Evolutionary conservation across 192 early-diverging fungal genomes (phyloP).

Genomic region (Geranomyces variabilis): DNA sequence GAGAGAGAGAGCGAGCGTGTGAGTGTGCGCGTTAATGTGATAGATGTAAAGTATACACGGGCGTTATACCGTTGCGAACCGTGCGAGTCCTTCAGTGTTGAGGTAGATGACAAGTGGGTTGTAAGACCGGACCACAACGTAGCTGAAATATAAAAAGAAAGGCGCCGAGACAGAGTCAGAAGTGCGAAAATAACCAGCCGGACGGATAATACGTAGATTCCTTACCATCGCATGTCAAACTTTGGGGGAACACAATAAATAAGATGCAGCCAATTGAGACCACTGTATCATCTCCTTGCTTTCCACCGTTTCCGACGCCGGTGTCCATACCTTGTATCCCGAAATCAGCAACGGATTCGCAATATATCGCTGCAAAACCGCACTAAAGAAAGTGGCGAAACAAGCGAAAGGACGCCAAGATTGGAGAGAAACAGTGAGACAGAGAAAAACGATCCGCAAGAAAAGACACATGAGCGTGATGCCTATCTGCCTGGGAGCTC

Average conservation of each 20-base stretch:
- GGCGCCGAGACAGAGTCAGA: no score
- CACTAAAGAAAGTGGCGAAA: conserved; percentile 39
- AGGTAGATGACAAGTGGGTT: conserved; percentile 48
- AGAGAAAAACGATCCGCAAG: conserved; percentile 2
- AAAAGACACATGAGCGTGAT: no score
- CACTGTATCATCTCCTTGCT: not conserved
- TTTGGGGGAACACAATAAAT: conserved; percentile 4
- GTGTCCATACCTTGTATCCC: conserved; percentile 42
- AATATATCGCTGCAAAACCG: conserved; percentile 51
- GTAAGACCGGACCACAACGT: conserved; percentile 49
- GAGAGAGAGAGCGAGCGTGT: no score
- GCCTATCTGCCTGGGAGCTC: no score
- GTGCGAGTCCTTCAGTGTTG: conserved; percentile 47
- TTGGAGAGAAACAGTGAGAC: no score
- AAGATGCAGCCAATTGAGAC: no score
- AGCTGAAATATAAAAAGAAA: conserved; percentile 23
- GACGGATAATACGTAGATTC: no score
- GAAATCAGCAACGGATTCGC: conserved; percentile 49
- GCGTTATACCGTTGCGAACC: conserved; percentile 48
- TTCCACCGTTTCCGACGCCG: not conserved
- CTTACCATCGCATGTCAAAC: conserved; percentile 54
- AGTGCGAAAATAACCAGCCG: not conserved
- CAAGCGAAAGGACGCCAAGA: no score
- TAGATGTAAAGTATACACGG: no score
- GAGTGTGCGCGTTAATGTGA: not conserved